Evolutionary conservation across 352 stramenopile species (phyloP), one percentile per base, ranked within the genome.

Genomic region (Globisporangium echinulatum): DNA sequence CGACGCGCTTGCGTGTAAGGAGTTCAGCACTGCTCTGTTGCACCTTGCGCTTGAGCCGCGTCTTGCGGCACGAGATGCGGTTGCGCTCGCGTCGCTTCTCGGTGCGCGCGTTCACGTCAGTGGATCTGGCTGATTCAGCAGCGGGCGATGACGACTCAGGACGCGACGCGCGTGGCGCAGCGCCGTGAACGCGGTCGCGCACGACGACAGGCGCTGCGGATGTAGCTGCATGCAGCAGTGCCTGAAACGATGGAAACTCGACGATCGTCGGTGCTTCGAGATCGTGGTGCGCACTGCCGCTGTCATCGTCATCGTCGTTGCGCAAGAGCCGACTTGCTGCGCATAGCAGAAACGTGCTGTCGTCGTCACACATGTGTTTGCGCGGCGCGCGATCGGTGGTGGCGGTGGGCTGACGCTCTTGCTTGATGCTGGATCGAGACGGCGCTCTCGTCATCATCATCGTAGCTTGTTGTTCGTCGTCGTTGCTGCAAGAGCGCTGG

Each of bases 41-140:
- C 11, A 76, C 56, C 51, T 82, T 81, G 19, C 71, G 71, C 53
- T 77, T 80, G 4, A 82, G 60, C 8, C 75, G 70, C 17, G 71
- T 77, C 55, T 82, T 83, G 46, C 72, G 70, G 42, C 72, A 79
- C 11, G 72, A 81, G 7, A 73, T 59, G 47, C 75, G 73, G 49
- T 79, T 79, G 14, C 54, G 67, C 52, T 83, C 63, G 39, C 71
- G 75, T 3, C 69, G 77, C 33, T 61, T 68, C 44, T 65, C 50
- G 25, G 56, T 43, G 49, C 39, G 36, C 10, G 39, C 14, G 25
- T 14, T 54, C 5, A 40, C 15, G 0, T 15, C n/a, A 11, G 6
- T 9, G 49, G 8, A 13, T 7, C 39, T 33, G n/a, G 6, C 39
- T 39, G 52, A 8, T 17, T 1, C 4, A 42, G 8, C 9, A 2